phyloP scores from a whole-genome alignment of 306 rosid genomes.

The Acmispon strigosus region DNA sequence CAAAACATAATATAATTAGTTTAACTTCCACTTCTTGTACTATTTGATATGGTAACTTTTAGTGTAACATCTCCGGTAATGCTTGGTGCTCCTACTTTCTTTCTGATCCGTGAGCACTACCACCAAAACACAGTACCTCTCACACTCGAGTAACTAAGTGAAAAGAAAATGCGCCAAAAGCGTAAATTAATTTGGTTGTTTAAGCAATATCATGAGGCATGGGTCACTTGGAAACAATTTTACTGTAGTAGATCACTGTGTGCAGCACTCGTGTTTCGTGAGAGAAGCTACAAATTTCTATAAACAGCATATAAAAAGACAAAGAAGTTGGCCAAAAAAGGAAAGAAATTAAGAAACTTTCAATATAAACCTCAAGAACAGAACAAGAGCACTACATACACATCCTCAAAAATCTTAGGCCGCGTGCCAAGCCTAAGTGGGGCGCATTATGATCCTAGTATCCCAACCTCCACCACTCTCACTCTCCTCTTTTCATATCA shows the following conservation, averaged over 20 bases:
- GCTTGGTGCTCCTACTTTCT: neutral
- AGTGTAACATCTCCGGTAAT: too few relatives aligned
- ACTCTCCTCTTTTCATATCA: too few relatives aligned
- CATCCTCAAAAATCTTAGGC: conserved; percentile 59
- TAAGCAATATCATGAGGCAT: neutral
- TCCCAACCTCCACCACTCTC: conserved; percentile 27
- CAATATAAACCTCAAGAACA: conserved; percentile 28
- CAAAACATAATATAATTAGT: too few relatives aligned
- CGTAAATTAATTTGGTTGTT: neutral
- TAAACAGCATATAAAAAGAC: neutral
- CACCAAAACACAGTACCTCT: too few relatives aligned
- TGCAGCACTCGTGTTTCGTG: neutral
- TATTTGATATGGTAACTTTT: too few relatives aligned
- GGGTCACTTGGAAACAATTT: neutral
- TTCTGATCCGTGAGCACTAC: neutral
- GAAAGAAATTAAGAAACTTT: conserved; percentile 4
- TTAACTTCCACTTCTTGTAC: too few relatives aligned
- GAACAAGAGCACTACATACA: conserved; percentile 35
- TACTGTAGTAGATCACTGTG: neutral
- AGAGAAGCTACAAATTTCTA: neutral
- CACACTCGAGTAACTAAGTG: neutral
- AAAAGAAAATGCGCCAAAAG: neutral
- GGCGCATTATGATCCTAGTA: conserved; percentile 50
- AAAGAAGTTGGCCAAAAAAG: neutral
- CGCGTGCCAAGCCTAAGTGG: conserved; percentile 88